Evolutionary conservation across 2,329 filamentous ascomycete species (phyloP).

Genomic region (Curvularia sp.): DNA sequence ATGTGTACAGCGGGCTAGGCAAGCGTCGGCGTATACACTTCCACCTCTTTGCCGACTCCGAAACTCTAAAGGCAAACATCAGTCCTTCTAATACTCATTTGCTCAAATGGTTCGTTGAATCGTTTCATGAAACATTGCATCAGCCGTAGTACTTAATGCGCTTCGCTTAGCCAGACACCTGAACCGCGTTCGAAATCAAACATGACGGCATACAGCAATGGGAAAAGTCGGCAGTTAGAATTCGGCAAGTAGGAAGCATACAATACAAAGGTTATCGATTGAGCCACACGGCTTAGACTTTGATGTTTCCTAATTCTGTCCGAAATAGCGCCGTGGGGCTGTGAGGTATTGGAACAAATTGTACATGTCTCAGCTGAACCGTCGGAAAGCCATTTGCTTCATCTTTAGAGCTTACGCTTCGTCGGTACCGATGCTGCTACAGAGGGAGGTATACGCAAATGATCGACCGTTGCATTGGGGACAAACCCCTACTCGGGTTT

Average conservation of each 20-base stretch:
- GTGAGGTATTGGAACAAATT: not conserved
- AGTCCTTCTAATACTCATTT: not conserved
- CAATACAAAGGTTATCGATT: not conserved
- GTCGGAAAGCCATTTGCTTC: not conserved
- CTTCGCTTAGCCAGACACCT: not conserved
- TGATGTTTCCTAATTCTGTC: not conserved
- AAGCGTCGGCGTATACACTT: not conserved
- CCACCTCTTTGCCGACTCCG: not conserved
- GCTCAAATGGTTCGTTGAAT: not conserved
- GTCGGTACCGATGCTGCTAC: not conserved
- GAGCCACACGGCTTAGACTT: not conserved
- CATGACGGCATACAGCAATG: not conserved
- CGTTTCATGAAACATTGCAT: not conserved
- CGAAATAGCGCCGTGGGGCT: not conserved
- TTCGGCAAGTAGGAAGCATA: not conserved
- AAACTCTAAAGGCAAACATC: not conserved
- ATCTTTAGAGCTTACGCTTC: not conserved
- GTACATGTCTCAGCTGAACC: not conserved
- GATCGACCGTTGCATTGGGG: not conserved
- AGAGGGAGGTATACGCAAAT: not conserved
- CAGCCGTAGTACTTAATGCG: not conserved
- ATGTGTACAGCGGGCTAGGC: not conserved
- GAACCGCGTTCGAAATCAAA: not conserved
- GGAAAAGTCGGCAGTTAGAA: not conserved
- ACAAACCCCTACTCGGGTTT: not conserved